Evolutionary conservation across 2,329 filamentous ascomycete species (phyloP).

Genomic region (Periglandula ipomoeae): DNA sequence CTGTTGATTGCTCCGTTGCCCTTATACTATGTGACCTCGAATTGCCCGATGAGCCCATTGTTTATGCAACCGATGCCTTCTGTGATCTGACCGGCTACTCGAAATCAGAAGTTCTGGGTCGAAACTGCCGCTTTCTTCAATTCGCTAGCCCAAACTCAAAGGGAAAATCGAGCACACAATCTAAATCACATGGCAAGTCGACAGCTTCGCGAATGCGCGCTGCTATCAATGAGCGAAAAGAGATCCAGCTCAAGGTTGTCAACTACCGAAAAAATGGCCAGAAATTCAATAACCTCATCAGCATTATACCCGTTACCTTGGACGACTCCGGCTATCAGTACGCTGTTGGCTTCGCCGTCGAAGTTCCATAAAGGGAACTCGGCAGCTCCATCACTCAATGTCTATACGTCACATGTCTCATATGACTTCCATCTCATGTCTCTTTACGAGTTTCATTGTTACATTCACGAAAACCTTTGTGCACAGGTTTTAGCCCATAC

Average conservation of each 20-base stretch:
- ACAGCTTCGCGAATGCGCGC: constrained; percentile 46
- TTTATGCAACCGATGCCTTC: constrained; percentile 79
- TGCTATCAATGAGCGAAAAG: constrained; percentile 33
- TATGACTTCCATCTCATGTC: neutral
- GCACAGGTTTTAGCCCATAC: neutral
- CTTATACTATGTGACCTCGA: constrained; percentile 74
- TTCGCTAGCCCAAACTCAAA: constrained; percentile 48
- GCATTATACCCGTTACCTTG: constrained; percentile 73
- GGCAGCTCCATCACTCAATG: too few relatives aligned
- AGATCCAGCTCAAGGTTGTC: constrained; percentile 48
- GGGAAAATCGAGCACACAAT: neutral
- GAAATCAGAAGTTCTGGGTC: constrained; percentile 62
- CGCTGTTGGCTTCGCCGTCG: constrained; percentile 74
- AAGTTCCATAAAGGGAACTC: constrained; percentile 33
- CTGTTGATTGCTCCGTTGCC: constrained; percentile 76
- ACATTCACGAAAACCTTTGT: neutral
- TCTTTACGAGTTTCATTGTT: neutral
- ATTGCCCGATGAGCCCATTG: constrained; percentile 65
- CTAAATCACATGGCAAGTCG: constrained; percentile 29
- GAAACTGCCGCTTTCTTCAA: constrained; percentile 81
- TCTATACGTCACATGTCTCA: neutral
- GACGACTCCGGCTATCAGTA: constrained; percentile 57
- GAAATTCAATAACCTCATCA: constrained; percentile 71
- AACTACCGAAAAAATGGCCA: constrained; percentile 79
- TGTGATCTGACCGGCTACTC: constrained; percentile 71